Conservation (phyloP, 208 protist species). For the Trichomonas vaginalis region DNA sequence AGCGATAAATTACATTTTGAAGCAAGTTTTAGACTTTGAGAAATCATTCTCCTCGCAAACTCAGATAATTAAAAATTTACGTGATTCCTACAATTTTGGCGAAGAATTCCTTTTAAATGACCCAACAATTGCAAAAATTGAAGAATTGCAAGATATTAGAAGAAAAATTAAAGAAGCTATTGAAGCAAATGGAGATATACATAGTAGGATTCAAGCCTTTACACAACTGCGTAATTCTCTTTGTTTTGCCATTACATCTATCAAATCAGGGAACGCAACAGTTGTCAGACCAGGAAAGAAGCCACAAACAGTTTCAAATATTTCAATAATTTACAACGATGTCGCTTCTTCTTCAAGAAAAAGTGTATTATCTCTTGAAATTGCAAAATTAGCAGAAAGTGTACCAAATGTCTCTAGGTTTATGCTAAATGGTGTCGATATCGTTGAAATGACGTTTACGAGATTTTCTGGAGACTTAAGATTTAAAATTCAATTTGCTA, state of each 20-base stretch:
- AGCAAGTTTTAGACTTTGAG: not conserved
- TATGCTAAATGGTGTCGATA: not conserved
- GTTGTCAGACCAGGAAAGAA: not conserved
- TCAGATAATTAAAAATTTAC: not conserved
- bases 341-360: not conserved
- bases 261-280: not conserved
- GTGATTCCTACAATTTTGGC: not conserved
- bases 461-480: not conserved
- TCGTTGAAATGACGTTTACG: not conserved
- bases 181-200: not conserved
- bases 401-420: not conserved
- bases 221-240: not conserved
- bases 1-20: not conserved
- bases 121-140: not conserved
- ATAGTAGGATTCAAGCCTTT: not conserved
- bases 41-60: not conserved
- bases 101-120: not conserved
- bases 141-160: not conserved
- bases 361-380: not conserved
- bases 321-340: not conserved
- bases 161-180: not conserved
- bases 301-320: not conserved
- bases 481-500: not conserved
- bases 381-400: not conserved
- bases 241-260: not conserved